Evolutionary conservation across 768 basidiomycete genomes (phyloP), one percentile per base, ranked within the genome.

Genomic region (Xerocomellus chrysenteron): DNA sequence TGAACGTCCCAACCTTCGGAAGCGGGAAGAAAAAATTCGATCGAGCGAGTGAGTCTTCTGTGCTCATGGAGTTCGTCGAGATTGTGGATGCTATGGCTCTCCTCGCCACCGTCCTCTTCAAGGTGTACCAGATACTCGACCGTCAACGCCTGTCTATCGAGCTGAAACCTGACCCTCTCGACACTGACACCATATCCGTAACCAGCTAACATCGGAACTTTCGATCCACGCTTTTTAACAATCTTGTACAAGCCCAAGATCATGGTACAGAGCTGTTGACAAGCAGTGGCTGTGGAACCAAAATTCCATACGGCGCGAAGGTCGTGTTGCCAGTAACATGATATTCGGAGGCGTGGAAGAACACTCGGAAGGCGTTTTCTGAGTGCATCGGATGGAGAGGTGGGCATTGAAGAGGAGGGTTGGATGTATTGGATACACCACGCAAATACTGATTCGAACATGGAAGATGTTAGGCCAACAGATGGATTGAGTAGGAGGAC

Each of bases 251-350:
- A 74, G 26, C 92, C 90, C 8, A 92, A 72, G 17, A 87, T 79
- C 82, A 96, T 92, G 6, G 88, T 85, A n/a, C 87, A 87, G 2
- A 98, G 80, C 62, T 96, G 92, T 60, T 92, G 90, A 10, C 83
- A 80, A 11, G 93, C 65, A 32, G 82, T 79, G 16, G 82, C 76
- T 1, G 83, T 78, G 0, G 86, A 81, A 8, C 85, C 86, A 49
- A 94, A 80, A 39, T 85, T 90, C 92, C 93, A 96, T 39, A 92
- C 70, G 0, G 92, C 82, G 59, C 90, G 89, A 30, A 96, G 82
- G 74, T 97, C 92, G 69, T 96, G 94, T 68, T 95, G 92, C 91
- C 92, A 96, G 68, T 96, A 94, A 67, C 92, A 95, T 2, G 91
- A 94, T 58, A 95, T 83, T 37, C 92, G 86, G 28, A 93, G 68